These are phyloP conservation scores for Petrea volubilis DNA, from an alignment of 257 asterid species.

Conservation along the genomic window DNA sequence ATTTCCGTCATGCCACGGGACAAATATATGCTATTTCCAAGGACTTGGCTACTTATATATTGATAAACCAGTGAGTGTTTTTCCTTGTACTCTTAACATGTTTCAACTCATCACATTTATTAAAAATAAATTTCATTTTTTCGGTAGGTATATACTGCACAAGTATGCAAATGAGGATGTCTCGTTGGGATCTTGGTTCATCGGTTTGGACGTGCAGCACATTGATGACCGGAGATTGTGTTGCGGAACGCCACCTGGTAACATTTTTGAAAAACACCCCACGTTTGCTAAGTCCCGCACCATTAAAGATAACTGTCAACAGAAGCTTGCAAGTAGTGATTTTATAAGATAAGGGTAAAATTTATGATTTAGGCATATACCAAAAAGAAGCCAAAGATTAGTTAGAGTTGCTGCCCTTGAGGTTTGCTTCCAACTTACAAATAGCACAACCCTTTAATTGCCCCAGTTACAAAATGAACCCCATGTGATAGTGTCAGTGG, in stretches of 20 bases:
- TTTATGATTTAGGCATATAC: neutral
- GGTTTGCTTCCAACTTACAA: no score
- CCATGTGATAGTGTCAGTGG: no score
- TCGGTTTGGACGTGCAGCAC: constrained; percentile 49
- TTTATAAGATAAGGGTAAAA: neutral
- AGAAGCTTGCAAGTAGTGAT: neutral
- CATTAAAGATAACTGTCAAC: neutral
- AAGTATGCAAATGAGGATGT: constrained; percentile 51
- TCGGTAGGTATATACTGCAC: constrained; percentile 43
- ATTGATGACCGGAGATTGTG: constrained; percentile 52
- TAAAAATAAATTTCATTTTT: neutral
- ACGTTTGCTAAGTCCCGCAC: neutral
- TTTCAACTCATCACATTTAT: no score
- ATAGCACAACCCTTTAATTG: no score
- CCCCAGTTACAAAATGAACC: no score
- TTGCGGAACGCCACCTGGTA: constrained; percentile 86
- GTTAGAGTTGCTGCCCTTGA: no score
- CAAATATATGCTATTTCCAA: constrained; percentile 52
- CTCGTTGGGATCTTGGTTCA: constrained; percentile 52
- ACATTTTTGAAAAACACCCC: neutral
- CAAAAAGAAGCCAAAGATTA: neutral
- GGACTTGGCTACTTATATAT: constrained; percentile 46
- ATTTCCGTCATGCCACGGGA: constrained; percentile 57
- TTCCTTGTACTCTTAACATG: neutral
- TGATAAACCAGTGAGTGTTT: constrained; percentile 39